Conservation (phyloP, 2,329 filamentous ascomycete genomes). For the Fonsecaea pedrosoi region DNA sequence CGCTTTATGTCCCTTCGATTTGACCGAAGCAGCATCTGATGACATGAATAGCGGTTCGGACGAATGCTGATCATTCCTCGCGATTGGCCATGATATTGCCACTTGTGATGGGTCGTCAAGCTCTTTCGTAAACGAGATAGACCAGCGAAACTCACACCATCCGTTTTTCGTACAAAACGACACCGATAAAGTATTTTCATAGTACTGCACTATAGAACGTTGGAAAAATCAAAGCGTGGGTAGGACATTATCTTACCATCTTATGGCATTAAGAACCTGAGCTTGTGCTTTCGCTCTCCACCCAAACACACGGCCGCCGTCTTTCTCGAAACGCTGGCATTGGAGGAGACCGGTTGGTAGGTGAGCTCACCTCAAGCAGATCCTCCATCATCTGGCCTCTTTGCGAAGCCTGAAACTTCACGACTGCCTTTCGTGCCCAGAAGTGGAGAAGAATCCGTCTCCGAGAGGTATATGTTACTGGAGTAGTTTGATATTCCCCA, state of each 20-base stretch:
- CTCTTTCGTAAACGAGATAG: background rate
- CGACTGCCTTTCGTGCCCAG: background rate
- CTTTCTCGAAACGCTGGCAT: too few relatives aligned
- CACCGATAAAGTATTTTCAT: background rate
- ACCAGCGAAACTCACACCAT: background rate
- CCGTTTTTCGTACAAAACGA: too few relatives aligned
- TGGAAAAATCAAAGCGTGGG: background rate
- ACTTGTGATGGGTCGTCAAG: background rate
- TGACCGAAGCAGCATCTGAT: too few relatives aligned
- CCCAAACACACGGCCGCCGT: too few relatives aligned
- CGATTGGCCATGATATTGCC: too few relatives aligned
- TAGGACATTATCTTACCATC: background rate
- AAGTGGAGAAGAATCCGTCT: background rate
- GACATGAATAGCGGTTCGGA: too few relatives aligned
- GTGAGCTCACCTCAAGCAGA: background rate
- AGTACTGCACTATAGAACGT: background rate
- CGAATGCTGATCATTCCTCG: too few relatives aligned
- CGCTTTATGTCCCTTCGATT: too few relatives aligned
- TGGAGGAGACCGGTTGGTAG: background rate
- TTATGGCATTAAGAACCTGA: background rate
- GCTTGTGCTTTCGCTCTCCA: too few relatives aligned
- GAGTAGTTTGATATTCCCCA: background rate
- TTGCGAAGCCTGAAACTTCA: background rate
- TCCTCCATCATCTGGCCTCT: background rate
- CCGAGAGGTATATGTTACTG: background rate